Conservation (phyloP, 1,284 basidiomycete genomes). For the Trametes polyzona region DNA sequence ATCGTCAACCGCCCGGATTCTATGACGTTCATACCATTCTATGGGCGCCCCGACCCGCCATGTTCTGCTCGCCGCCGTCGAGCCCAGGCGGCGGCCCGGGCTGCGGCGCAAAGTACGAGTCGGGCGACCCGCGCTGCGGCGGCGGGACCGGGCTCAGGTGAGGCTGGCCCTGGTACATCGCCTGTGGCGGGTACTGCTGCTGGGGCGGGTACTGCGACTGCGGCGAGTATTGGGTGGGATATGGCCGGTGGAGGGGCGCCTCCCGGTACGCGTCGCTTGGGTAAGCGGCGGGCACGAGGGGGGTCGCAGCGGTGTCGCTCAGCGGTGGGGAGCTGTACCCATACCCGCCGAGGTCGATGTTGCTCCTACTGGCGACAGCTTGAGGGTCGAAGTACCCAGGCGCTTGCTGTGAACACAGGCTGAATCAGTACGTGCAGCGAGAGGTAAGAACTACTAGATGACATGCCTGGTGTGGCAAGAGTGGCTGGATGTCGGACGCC, state of each 20-base stretch:
- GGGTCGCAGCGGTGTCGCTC: slow-evolving; percentile 16
- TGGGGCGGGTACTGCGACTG: slow-evolving; percentile 38
- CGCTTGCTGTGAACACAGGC: slow-evolving; percentile 14
- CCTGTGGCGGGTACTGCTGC: slow-evolving; percentile 22
- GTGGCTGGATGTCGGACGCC: slow-evolving; percentile 51
- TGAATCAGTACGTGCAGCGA: not conserved
- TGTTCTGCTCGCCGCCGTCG: slow-evolving; percentile 22
- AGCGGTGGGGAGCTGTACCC: slow-evolving; percentile 21
- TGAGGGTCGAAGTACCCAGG: slow-evolving; percentile 35
- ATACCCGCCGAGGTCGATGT: slow-evolving; percentile 27
- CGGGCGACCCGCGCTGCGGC: slow-evolving; percentile 15
- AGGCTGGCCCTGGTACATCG: slow-evolving; percentile 6
- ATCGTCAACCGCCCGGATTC: slow-evolving; percentile 8
- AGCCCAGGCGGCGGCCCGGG: slow-evolving; percentile 29
- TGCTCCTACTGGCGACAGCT: slow-evolving; percentile 26
- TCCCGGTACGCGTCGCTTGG: slow-evolving; percentile 31
- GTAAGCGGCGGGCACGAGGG: slow-evolving; percentile 25
- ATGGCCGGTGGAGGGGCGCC: slow-evolving; percentile 36
- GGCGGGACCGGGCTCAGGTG: slow-evolving; percentile 2
- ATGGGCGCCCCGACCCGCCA: slow-evolving; percentile 26
- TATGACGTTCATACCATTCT: slow-evolving; percentile 9
- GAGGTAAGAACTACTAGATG: too few species aligned
- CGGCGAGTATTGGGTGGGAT: slow-evolving; percentile 33
- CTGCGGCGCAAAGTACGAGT: slow-evolving; percentile 16
- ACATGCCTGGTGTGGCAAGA: slow-evolving; percentile 44